Evolutionary conservation across 306 rosid genomes (phyloP).

Genomic region (Lathyrus tuberosus): DNA sequence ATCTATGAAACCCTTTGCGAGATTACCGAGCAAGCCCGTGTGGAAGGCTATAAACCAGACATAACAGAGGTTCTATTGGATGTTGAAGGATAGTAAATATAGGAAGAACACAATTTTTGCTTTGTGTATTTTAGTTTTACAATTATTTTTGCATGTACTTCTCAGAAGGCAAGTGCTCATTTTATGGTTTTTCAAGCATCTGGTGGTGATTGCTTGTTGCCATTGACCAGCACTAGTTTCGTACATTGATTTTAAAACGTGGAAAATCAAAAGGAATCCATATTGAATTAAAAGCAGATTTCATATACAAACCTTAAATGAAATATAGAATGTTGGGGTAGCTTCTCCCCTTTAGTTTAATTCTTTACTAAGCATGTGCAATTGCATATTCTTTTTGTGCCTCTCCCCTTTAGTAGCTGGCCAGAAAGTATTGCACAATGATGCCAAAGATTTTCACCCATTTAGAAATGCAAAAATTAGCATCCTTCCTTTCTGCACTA

Average conservation of each 20-base stretch:
- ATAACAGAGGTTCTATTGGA: slow-evolving; percentile 28
- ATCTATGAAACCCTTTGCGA: slow-evolving; percentile 55
- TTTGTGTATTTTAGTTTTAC: slow-evolving; percentile 12
- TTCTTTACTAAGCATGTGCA: slow-evolving; percentile 10
- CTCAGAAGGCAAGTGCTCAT: slow-evolving; percentile 21
- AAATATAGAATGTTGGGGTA: slow-evolving; percentile 30
- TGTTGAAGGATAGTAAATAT: slow-evolving; percentile 32
- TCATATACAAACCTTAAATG: neutral
- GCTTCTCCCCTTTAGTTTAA: slow-evolving; percentile 17
- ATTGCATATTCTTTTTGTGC: neutral
- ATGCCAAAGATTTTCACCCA: too few species aligned
- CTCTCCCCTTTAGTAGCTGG: too few species aligned
- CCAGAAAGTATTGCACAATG: too few species aligned
- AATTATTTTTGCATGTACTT: neutral
- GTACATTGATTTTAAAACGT: too few species aligned
- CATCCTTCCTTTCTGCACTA: too few species aligned
- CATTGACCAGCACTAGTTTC: slow-evolving; percentile 9
- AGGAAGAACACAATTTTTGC: slow-evolving; percentile 18
- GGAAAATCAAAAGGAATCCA: too few species aligned
- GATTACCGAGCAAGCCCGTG: slow-evolving; percentile 51
- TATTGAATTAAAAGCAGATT: too few species aligned
- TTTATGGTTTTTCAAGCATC: slow-evolving; percentile 11
- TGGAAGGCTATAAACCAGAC: slow-evolving; percentile 43
- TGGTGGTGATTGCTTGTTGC: slow-evolving; percentile 17
- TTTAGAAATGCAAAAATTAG: too few species aligned